phyloP scores from a whole-genome alignment of 139 green algal genomes.

The Mesostigma viride region DNA sequence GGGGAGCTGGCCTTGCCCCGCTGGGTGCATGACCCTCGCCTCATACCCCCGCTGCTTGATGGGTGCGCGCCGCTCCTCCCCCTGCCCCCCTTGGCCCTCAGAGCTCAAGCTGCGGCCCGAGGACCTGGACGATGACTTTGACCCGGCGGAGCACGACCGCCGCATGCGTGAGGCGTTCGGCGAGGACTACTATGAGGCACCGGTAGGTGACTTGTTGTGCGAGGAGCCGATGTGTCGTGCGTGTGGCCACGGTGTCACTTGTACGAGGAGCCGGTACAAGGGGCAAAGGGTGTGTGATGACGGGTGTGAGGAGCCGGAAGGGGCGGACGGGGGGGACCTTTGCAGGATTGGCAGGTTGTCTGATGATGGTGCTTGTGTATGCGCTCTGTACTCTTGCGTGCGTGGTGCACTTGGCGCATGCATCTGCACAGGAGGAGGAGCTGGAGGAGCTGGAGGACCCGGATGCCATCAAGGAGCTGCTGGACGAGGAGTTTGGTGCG shows the following conservation, averaged over 20 bases:
- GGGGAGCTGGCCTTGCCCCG: too few species aligned
- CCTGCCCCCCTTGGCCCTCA: too few species aligned
- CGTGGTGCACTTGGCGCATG: too few species aligned
- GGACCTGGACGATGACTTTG: conserved; percentile 79
- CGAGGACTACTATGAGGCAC: conserved; percentile 76
- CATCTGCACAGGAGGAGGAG: conserved; percentile 12
- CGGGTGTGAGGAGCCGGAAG: too few species aligned
- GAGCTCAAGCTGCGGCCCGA: conserved; percentile 39
- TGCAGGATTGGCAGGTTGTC: too few species aligned
- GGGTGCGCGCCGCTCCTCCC: too few species aligned
- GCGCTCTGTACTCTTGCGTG: too few species aligned
- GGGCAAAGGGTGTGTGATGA: conserved; percentile 14
- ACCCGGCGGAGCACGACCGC: conserved; percentile 77
- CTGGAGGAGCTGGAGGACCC: conserved; percentile 14
- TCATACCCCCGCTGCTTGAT: too few species aligned
- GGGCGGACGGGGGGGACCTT: too few species aligned
- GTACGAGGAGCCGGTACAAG: not conserved
- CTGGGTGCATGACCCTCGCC: too few species aligned
- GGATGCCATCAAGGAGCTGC: conserved; percentile 10
- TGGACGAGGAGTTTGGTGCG: too few species aligned
- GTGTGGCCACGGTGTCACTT: not conserved
- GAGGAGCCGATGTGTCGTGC: not conserved
- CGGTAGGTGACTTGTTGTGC: not conserved
- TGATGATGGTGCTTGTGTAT: too few species aligned
- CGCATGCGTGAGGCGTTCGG: conserved; percentile 76